These are phyloP conservation scores for Ceratobasidium sp. DNA, from an alignment of 1,284 basidiomycete genomes.

Conservation along the genomic window DNA sequence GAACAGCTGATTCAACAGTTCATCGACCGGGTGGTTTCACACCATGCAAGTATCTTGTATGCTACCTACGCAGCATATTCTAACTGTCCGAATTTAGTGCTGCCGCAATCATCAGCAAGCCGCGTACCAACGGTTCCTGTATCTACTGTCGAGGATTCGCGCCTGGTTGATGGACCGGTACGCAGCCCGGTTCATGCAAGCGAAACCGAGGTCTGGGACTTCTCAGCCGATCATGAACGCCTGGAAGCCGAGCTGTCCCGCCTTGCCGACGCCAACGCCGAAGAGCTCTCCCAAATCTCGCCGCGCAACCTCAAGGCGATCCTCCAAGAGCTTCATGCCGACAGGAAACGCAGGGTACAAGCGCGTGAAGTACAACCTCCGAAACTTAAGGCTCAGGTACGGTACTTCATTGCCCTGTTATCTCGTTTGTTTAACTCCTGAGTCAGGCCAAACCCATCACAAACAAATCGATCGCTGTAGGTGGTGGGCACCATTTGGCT, in stretches of 20 bases:
- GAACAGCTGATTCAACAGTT: too few relatives aligned
- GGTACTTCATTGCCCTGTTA: background rate
- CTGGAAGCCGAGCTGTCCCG: background rate
- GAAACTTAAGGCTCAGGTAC: constrained; percentile 5
- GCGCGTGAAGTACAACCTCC: constrained; percentile 4
- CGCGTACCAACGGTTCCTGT: background rate
- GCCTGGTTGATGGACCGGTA: background rate
- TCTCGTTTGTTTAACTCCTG: too few relatives aligned
- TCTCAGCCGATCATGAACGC: background rate
- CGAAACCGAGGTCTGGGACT: background rate
- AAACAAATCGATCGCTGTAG: background rate
- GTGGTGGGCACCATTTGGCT: background rate
- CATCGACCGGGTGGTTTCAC: too few relatives aligned
- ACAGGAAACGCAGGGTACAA: background rate
- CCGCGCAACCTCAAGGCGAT: background rate
- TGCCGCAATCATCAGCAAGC: background rate
- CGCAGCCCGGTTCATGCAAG: background rate
- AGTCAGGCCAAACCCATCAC: background rate
- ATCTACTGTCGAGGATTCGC: background rate
- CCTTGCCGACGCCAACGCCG: background rate
- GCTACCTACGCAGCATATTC: too few relatives aligned
- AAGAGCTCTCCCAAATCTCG: background rate
- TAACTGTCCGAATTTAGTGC: background rate
- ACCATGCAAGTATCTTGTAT: too few relatives aligned
- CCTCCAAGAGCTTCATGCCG: background rate